Percentiles rank a stretch among this genome's conserved stretches.
These are phyloP conservation scores for Coemansia erecta DNA, from an alignment of 192 early-diverging fungal species.

Conservation along the genomic window DNA sequence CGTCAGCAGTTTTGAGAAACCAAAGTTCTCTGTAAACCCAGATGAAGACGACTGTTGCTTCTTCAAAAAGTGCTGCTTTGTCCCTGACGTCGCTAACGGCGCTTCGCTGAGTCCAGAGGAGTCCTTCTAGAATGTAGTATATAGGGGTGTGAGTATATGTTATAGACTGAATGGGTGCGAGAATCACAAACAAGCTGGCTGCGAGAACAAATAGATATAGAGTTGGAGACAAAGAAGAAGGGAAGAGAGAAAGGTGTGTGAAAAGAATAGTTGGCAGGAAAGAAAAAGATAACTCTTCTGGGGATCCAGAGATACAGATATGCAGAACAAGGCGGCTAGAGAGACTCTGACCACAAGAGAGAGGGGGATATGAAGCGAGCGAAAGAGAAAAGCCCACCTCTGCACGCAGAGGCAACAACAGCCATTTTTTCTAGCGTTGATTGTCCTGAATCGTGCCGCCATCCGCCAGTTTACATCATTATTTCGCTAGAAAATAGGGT, in stretches of 20 bases:
- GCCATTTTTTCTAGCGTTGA: too few relatives aligned
- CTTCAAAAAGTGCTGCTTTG: constrained; percentile 28
- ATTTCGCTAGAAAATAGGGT: too few relatives aligned
- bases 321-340: too few relatives aligned
- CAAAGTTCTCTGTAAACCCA: constrained; percentile 43
- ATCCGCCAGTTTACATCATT: too few relatives aligned
- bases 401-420: too few relatives aligned
- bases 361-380: too few relatives aligned
- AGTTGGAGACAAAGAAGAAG: background rate
- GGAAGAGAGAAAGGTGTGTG: background rate
- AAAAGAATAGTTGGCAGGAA: background rate
- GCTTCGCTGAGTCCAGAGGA: constrained; percentile 6
- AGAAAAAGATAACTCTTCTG: background rate
- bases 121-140: constrained; percentile 32
- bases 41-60: constrained; percentile 53
- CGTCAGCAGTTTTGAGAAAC: constrained; percentile 36
- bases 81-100: constrained; percentile 6
- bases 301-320: too few relatives aligned
- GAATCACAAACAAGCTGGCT: background rate
- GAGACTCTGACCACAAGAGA: too few relatives aligned
- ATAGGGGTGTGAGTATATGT: background rate
- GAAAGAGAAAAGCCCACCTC: background rate
- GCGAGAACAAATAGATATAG: background rate
- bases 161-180: background rate
- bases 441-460: too few relatives aligned